Evolutionary conservation across 129 eudicot genomes (phyloP), one percentile per base, ranked within the genome.

Genomic region (Tagetes patula): DNA sequence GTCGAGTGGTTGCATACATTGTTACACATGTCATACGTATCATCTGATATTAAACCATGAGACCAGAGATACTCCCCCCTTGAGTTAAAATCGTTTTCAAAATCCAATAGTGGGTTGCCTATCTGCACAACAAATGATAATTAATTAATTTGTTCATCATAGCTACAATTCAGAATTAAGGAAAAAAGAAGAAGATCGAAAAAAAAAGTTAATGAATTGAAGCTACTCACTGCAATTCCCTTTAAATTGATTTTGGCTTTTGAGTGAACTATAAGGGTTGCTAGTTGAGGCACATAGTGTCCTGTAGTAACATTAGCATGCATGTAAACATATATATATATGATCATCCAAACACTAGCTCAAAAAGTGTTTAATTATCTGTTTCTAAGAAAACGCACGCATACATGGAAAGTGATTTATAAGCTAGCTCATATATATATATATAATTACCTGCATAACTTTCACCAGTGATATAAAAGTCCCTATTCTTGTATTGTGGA

Each of bases 201-300:
- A 31, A 32, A 10, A 20, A 30, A 69, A 7, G 53, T 45, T 14
- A 2, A 11, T 69, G 58, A 67, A 2, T 8, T 69, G 58, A 67
- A 46, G 64, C 37, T 74, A 84, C 98, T 87, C 75, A 89, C 97
- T 32, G 86, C 96, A 32, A 92, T 85, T 63, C 96, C 98, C 76
- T 85, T 89, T 77, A 92, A 89, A 76, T 89, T 92, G 63, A 85
- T 62, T 76, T 89, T 87, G 40, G 75, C 78, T 82, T 87, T 86
- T 14, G 89, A 84, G 72, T 82, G 66, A 32, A 89, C 27, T 48
- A 92, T 87, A 73, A 85, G 88, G 7, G 79, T 58, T 3, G 98
- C 98, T 20, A 92, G 88, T 71, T 92, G 94, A 67, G 98, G 98
- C 69, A 92, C 96, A 87, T 89, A 92, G 79, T 92, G 98, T 67